Base-by-base conservation (phyloP, 371 early-diverging fungal species). In the Rhizomucor miehei region DNA sequence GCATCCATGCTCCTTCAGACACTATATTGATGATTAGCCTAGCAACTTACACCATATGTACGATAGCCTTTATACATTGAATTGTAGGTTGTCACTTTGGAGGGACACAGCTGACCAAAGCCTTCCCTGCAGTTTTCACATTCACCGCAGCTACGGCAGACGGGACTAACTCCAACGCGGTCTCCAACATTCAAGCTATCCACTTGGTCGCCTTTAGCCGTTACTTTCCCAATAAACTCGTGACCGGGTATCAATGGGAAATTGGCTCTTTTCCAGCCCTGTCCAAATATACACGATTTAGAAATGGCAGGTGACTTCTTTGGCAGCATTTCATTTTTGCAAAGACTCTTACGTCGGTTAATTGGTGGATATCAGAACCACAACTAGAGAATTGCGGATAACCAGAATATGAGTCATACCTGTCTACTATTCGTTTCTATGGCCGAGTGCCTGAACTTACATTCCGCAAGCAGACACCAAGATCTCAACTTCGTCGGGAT, bases 231-330 rank as follows among this genome's bases (percentile, higher is more conserved):
- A 54, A 90, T 69, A 25, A 89, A 81, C 65, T 89, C 89, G 62
- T 91, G 92, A n/a, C 92, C 91, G 29, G 82, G 80, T 48, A 90
- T 79, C 17, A 82, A 69, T 1, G 90, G 90, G 48, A 53, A 74
- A 1, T 35, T 62, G 11, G 75, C 68, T 24, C 75, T 53, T 36
- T 66, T 62, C 75, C 75, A 74, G 13, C 75, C 75, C 75, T 74
- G 58, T 25, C n/a, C 16, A 48, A 37, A 25, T 20, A 79, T 58
- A 79, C 57, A 50, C 76, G 80, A 52, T 77, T 55, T 21, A 37
- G 8, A 48, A 16, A 34, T 3, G 5, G 5, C 5, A 8, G n/a
- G n/a, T n/a, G 8, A 12, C 29, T 2, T 35, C 46, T 44, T 10
- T 36, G 12, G 35, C 8, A 49, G 36, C 0, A 13, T n/a, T n/a